Base-by-base conservation (phyloP, 352 stramenopile species). In the Pythium aristosporum region DNA sequence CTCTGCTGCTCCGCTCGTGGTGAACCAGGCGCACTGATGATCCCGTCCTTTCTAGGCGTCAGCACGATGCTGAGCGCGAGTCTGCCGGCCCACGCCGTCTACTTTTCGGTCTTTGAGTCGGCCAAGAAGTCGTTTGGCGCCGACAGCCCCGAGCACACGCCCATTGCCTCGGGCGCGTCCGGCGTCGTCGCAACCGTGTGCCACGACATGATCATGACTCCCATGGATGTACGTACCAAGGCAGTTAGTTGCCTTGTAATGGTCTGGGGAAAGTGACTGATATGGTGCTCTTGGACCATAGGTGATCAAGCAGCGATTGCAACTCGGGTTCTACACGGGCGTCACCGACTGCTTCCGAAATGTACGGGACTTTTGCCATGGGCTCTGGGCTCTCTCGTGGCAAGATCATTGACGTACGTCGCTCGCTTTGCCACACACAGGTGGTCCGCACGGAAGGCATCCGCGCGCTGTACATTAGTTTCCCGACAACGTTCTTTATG, bases 161-260 rank as follows among this genome's bases (percentile, higher is more conserved):
- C 80, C 20, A 78, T 93, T 65, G 74, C 81, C 0, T 94, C 82
- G 72, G 88, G 86, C 52, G 72, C 95, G 21, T 92, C 96, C 0
- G 98, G 97, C 34, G 96, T 97, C 1, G 75, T 97, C 4, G 97
- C 96, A 1, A 98, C 96, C 0, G 82, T 99, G 23, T 88, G 89
- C n/a, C 97, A 99, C 74, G 98, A 99, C 75, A 75, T 95, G 30
- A 96, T 99, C 59, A 98, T 99, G 95, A 99, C 96, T 10, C 97
- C 98, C 10, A 96, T 99, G 82, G 97, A 99, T 82, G 85, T 93
- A 84, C 57, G 79, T 69, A 43, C 37, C 12, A 43, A 32, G 7
- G 28, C 16, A 50, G 10, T 60, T 25, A 50, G 10, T 60, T 25
- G 23, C 36, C 49, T 20, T 37, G 15, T 42, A 42, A 2, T 16